phyloP scores from a whole-genome alignment of 2,329 filamentous ascomycete genomes.

The Verticillium dahliae region DNA sequence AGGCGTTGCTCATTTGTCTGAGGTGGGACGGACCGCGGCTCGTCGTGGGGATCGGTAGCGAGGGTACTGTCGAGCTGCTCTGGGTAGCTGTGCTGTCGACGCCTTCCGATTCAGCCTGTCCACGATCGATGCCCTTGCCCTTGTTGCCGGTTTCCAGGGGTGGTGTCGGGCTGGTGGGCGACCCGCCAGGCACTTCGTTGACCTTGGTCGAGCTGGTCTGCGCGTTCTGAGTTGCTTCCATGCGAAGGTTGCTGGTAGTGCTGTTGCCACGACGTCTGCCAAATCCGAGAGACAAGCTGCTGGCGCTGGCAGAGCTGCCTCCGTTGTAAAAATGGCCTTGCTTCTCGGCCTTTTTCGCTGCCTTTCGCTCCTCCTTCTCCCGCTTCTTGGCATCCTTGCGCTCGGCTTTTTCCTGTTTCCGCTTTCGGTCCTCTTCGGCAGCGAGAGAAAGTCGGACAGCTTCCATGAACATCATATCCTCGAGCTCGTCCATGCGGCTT shows the following conservation, averaged over 20 bases:
- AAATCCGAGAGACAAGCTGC: conserved; percentile 56
- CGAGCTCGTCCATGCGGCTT: conserved; percentile 73
- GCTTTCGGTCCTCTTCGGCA: conserved; percentile 86
- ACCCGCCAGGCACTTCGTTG: conserved; percentile 12
- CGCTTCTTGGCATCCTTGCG: conserved; percentile 79
- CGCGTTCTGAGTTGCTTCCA: conserved; percentile 46
- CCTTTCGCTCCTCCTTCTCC: conserved; percentile 79
- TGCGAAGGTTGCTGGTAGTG: conserved; percentile 50
- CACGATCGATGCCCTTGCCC: conserved; percentile 64
- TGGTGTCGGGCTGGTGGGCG: conserved; percentile 22
- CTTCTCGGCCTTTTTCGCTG: conserved; percentile 54
- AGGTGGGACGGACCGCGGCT: conserved; percentile 62
- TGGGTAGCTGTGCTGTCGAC: conserved; percentile 3
- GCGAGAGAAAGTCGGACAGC: conserved; percentile 87
- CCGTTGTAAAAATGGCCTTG: conserved; percentile 27
- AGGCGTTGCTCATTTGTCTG: conserved; percentile 80
- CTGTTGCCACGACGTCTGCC: conserved; percentile 55
- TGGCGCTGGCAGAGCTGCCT: conserved; percentile 51
- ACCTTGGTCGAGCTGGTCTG: conserved; percentile 5
- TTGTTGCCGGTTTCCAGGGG: conserved; percentile 41
- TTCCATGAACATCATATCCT: conserved; percentile 98
- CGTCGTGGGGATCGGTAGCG: conserved; percentile 40
- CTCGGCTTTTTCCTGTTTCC: conserved; percentile 73
- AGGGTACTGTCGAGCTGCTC: conserved; percentile 24
- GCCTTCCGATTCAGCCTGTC: conserved; percentile 12